phyloP scores from a whole-genome alignment of 352 stramenopile species.

The Ochromonadaceae sp. region DNA sequence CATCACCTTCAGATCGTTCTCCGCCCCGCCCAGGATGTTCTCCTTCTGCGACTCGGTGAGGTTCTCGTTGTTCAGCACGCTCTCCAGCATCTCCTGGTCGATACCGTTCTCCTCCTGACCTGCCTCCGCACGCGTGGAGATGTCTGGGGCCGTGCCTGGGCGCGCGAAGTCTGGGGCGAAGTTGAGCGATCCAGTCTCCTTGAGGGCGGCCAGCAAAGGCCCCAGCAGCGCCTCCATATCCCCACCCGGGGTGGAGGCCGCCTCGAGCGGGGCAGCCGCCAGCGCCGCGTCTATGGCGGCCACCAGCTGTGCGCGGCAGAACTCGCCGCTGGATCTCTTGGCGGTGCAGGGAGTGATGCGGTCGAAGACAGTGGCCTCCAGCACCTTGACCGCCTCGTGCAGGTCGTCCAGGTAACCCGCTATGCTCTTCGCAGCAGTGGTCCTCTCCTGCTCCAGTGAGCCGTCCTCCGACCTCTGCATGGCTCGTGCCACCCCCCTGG shows the following conservation, averaged over 20 bases:
- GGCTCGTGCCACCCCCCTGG: not conserved
- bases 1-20: not conserved
- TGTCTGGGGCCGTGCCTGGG: too few species aligned
- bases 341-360: not conserved
- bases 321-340: not conserved
- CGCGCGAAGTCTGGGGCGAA: too few species aligned
- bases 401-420: constrained; percentile 1
- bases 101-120: not conserved
- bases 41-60: not conserved
- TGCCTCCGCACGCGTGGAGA: too few species aligned
- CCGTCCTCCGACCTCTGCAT: not conserved
- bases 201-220: not conserved
- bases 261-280: not conserved
- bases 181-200: not conserved
- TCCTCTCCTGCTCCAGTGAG: not conserved
- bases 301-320: not conserved
- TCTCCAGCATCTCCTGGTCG: not conserved
- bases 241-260: not conserved
- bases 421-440: not conserved
- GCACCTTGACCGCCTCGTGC: not conserved
- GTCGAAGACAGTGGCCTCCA: not conserved
- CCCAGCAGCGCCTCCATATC: not conserved
- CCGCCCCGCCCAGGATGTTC: not conserved
- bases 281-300: not conserved
- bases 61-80: not conserved